Conservation (phyloP, 345 rosid species). For the Lepidium africanum region DNA sequence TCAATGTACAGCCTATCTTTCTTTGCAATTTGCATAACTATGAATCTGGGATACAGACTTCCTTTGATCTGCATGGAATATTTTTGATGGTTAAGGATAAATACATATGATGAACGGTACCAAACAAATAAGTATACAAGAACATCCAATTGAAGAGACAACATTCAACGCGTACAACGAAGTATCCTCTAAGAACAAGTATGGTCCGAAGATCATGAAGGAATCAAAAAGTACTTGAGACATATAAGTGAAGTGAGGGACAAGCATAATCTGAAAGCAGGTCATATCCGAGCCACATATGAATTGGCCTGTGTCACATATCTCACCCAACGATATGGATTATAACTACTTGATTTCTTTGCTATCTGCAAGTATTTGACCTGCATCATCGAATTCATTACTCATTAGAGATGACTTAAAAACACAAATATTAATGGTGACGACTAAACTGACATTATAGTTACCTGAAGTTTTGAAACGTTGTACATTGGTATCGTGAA, state of each 20-base stretch:
- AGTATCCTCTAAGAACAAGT: background rate
- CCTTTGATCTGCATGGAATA: background rate
- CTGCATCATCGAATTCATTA: slow-evolving; percentile 34
- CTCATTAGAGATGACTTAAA: background rate
- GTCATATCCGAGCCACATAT: slow-evolving; percentile 77
- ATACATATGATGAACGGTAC: background rate
- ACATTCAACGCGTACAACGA: background rate
- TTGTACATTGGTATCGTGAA: slow-evolving; percentile 97
- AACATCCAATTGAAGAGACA: slow-evolving; percentile 1
- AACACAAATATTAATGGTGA: background rate
- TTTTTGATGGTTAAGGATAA: background rate
- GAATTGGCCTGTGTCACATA: slow-evolving; percentile 98
- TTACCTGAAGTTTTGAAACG: slow-evolving; percentile 88
- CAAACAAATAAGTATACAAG: background rate
- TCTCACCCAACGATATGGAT: slow-evolving; percentile 99
- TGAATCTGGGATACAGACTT: background rate
- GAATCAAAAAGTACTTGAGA: background rate
- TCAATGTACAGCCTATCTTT: background rate
- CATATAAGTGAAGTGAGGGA: background rate
- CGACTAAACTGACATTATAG: background rate
- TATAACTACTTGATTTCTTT: slow-evolving; percentile 68
- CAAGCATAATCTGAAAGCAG: background rate
- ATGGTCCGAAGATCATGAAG: background rate
- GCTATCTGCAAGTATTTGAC: slow-evolving; percentile 98
- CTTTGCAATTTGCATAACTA: background rate